Evolutionary conservation across 2,329 filamentous ascomycete species (phyloP), one percentile per base, ranked within the genome.

Genomic region (Fusarium albosuccineum): DNA sequence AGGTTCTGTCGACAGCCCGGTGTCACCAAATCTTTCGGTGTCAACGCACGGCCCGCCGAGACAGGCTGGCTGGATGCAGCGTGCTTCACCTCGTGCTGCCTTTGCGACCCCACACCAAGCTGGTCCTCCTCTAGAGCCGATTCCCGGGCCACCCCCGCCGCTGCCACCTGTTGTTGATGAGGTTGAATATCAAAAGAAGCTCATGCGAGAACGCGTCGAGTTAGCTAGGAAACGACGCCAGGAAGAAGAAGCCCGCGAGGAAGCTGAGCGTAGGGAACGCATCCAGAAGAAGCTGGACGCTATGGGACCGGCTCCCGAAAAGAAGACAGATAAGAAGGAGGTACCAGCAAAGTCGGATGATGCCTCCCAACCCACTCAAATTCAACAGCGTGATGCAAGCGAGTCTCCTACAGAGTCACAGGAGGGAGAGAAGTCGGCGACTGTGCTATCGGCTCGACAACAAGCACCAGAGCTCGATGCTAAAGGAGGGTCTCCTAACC

Each of bases 121-220:
- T 14, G 70, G 64, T 9, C 51, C 66, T 27, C 61, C 66, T 11
- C 57, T 70, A 6, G 71, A 81, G 70, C 48, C 78, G 55, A 74
- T 78, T 64, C 66, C 75, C 50, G 60, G 73, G 17, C 63, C 73
- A 39, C 74, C 80, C 29, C 74, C 77, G 9, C 74, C 73, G 16
- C 69, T 75, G 60, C 76, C 57, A 22, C 74, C 76, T 26, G 73
- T 76, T 3, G 85, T 86, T 48, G 83, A 88, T 39, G 89, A 91
- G 60, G 84, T 84, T 67, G 89, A 83, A 76, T 87, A 81, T 73
- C 91, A 87, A 79, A 91, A 82, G 85, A 92, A 84, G 79, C 86
- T 92, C 22, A 94, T 94, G 91, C 85, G 85, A 37, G 89, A 92
- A 71, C 87, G 87, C 39, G 84, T 89, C 7, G 91, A 94, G 71